A percentile compares a stretch with the other conserved stretches of the same genome.
phyloP scores from a whole-genome alignment of 2,329 filamentous ascomycete species.

The Colletotrichum phormii region DNA sequence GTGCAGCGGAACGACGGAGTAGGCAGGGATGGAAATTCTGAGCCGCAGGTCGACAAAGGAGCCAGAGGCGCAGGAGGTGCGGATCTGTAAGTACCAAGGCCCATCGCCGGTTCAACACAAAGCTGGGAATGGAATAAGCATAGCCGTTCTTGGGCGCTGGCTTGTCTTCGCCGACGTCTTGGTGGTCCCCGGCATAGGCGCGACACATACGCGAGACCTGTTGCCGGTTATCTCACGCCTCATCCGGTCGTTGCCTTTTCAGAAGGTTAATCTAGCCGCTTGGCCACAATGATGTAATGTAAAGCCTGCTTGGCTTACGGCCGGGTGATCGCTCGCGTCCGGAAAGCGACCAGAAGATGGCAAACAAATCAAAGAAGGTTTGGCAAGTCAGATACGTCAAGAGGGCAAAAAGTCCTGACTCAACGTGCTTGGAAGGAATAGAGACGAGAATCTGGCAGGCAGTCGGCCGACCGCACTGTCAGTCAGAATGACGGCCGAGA shows the following conservation, averaged over 20 bases:
- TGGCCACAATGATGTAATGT: constrained; percentile 6
- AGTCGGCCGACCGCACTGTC: not conserved
- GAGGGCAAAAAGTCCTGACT: not conserved
- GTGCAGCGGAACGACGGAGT: not conserved
- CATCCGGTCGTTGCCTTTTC: not conserved
- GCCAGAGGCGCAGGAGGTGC: not conserved
- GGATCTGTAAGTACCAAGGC: not conserved
- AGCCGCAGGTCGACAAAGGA: not conserved
- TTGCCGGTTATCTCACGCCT: not conserved
- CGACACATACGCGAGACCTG: not conserved
- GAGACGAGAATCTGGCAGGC: not conserved
- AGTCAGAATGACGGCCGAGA: not conserved
- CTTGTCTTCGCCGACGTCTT: not conserved
- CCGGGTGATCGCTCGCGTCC: not conserved
- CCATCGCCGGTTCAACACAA: not conserved
- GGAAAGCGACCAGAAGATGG: not conserved
- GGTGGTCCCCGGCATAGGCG: not conserved
- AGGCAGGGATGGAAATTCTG: not conserved
- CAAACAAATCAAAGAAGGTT: not conserved
- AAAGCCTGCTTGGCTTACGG: not conserved
- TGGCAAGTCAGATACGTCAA: not conserved
- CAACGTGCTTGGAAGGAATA: not conserved
- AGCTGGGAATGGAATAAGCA: not conserved
- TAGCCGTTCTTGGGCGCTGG: not conserved
- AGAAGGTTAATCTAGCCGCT: constrained; percentile 2